Base-by-base conservation (phyloP, 2,329 filamentous ascomycete species). In the Lomentospora prolificans region DNA sequence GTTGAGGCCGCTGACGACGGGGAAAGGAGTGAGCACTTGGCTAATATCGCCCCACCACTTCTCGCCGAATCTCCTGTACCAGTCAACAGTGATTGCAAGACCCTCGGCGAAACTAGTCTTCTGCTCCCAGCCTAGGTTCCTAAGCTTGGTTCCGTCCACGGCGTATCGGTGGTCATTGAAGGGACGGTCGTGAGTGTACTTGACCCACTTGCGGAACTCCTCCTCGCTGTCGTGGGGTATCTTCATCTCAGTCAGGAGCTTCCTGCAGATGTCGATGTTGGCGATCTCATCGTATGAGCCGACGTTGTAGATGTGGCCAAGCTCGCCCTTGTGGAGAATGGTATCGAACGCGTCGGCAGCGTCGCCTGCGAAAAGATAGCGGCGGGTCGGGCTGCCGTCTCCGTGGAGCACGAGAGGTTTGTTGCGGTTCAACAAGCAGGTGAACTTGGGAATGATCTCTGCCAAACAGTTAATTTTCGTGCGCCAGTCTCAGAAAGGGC, bases 361-460 rank as follows among this genome's bases (percentile, higher is more conserved):
- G 65, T 94, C 89, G 7, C 83, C 85, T 2, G 86, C 89, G 63
- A 85, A 92, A 7, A 94, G 77, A 65, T 91, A 94, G 56, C 87
- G 78, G 28, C 89, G 79, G 0, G 85, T 87, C 10, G 87, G 85
- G 31, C 79, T 84, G 28, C 89, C 89, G 61, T 90, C 82, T 27
- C 89, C 89, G 65, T 92, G 89, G 10, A 92, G 76, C 9, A 87
- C 81, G 0, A 90, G 79, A 9, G 85, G 85, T 58, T 81, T 76
- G 28, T 75, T 72, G 17, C 86, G 78, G 64, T 86, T 80, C 14
- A 91, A 75, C 27, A 91, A 75, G 66, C 83, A 87, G 53, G 81
- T 83, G 70, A 92, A 92, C 66, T 90, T 91, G 28, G 88, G 86
- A 55, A 92, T 92, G 59, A 92, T 87, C 73, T 92, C 87, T 89